Evolutionary conservation across 768 basidiomycete species (phyloP), one percentile per base, ranked within the genome.

Genomic region (Suillus ampliporus): DNA sequence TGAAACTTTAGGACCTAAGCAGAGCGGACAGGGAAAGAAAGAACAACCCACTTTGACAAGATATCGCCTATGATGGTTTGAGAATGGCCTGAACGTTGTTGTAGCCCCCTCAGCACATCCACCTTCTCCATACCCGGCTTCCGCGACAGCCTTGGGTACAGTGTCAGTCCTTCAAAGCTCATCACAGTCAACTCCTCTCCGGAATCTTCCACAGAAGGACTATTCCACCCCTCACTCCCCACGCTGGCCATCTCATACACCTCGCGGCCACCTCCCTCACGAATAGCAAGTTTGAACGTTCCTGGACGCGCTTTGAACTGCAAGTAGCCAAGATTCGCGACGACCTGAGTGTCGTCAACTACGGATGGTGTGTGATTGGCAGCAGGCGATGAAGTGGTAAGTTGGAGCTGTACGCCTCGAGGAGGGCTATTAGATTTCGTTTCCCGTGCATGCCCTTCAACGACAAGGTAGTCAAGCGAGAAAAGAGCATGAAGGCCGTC

Each of bases 301-400:
- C 97, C 97, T 1, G 97, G 97, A 59, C 85, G 91, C 1, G 92
- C 90, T 73, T 94, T 95, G 80, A 99, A 95, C 72, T 99, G 97
- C 60, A 98, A 78, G 75, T 99, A 99, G 2, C 97, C 97, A 6
- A 99, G 80, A 72, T 99, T 99, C 5, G 91, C 94, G 60, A 97
- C 93, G 43, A 99, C 89, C 62, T 89, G 91, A 0, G 97, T 99
- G 68, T 97, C 95, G 8, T 91, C 93, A 15, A 96, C 80, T 31
- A 65, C 54, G 14, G 74, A 75, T 2, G 79, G 71, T 2, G 65
- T 73, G 11, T 68, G 71, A 57, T 79, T 72, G 5, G 83, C 77
- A 1, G 69, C 70, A 21, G 72, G 69, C 62, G 82, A 79, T 31
- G 78, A 73, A 14, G 76, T 79, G 4, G 85, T 79, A 1, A 99